Conservation (phyloP, 2,329 filamentous ascomycete species). For the Calonectria pteridis region DNA sequence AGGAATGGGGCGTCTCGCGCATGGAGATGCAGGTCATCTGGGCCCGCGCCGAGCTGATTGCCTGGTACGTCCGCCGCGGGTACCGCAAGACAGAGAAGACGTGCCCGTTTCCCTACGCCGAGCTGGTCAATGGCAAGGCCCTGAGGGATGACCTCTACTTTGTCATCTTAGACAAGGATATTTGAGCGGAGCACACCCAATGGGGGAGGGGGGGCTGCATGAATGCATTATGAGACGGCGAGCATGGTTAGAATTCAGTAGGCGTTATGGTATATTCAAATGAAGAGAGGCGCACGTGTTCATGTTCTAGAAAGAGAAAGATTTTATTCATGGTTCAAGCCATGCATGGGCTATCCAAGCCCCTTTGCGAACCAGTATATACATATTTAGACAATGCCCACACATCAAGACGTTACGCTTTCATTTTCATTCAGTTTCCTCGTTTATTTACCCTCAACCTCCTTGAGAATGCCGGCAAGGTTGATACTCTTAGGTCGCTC, state of each 20-base stretch:
- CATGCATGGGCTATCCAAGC: conserved; percentile 35
- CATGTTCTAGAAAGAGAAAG: not conserved
- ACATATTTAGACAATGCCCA: conserved; percentile 36
- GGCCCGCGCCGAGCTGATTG: conserved; percentile 57
- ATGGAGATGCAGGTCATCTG: conserved; percentile 62
- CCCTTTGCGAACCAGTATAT: conserved; percentile 35
- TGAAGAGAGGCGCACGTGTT: not conserved
- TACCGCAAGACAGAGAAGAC: conserved; percentile 55
- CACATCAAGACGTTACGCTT: conserved; percentile 12
- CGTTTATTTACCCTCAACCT: conserved; percentile 62
- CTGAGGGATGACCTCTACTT: conserved; percentile 60
- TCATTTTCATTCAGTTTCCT: conserved; percentile 20
- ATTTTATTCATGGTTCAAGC: conserved; percentile 28
- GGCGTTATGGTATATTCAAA: not conserved
- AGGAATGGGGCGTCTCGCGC: conserved; percentile 46
- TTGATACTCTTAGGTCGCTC: conserved; percentile 99
- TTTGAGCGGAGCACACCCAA: conserved; percentile 32
- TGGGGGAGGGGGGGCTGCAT: not conserved
- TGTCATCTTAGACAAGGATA: conserved; percentile 55
- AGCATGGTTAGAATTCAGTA: not conserved
- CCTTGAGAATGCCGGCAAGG: conserved; percentile 84
- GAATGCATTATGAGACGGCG: not conserved
- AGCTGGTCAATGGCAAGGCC: conserved; percentile 51
- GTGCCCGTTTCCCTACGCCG: conserved; percentile 56
- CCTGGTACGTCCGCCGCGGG: conserved; percentile 60